Evolutionary conservation across 1,284 basidiomycete genomes (phyloP).

Genomic region (Ustilago xerochloae): DNA sequence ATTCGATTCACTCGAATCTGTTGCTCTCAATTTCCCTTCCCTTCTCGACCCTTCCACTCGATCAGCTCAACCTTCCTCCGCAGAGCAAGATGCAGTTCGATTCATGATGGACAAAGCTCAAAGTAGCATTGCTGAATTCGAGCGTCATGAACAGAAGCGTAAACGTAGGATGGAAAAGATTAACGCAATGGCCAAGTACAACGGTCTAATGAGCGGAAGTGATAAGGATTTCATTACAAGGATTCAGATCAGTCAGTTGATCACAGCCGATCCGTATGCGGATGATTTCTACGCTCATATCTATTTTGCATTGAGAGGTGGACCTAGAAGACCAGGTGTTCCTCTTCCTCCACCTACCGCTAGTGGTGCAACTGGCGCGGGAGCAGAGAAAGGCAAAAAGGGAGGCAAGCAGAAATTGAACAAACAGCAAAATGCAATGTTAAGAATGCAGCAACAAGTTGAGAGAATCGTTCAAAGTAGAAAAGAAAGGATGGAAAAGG

Average conservation of each 20-base stretch:
- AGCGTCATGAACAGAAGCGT: conserved; percentile 53
- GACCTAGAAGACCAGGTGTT: conserved; percentile 63
- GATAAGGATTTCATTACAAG: conserved; percentile 99
- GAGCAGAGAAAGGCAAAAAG: conserved; percentile 29
- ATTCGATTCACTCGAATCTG: conserved; percentile 61
- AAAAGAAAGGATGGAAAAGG: conserved; percentile 73
- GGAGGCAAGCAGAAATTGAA: conserved; percentile 56
- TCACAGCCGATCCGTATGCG: conserved; percentile 85
- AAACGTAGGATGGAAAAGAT: conserved; percentile 61
- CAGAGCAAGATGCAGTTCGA: conserved; percentile 57
- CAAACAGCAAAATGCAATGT: conserved; percentile 87
- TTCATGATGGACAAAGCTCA: conserved; percentile 54
- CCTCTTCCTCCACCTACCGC: conserved; percentile 22
- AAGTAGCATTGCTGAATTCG: conserved; percentile 53
- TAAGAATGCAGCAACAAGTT: conserved; percentile 95
- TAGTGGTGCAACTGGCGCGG: conserved; percentile 6
- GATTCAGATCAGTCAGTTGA: conserved; percentile 97
- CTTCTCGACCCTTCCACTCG: conserved; percentile 52
- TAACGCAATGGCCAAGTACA: conserved; percentile 83
- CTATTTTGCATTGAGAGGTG: conserved; percentile 83
- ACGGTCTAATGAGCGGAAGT: conserved; percentile 97
- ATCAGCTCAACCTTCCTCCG: conserved; percentile 28
- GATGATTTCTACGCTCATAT: conserved; percentile 99
- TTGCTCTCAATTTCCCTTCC: conserved; percentile 58
- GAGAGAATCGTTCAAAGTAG: conserved; percentile 95